Evolutionary conservation across 495 filamentous ascomycete genomes (phyloP), one percentile per base, ranked within the genome.

Genomic region (Aspergillus haitiensis): DNA sequence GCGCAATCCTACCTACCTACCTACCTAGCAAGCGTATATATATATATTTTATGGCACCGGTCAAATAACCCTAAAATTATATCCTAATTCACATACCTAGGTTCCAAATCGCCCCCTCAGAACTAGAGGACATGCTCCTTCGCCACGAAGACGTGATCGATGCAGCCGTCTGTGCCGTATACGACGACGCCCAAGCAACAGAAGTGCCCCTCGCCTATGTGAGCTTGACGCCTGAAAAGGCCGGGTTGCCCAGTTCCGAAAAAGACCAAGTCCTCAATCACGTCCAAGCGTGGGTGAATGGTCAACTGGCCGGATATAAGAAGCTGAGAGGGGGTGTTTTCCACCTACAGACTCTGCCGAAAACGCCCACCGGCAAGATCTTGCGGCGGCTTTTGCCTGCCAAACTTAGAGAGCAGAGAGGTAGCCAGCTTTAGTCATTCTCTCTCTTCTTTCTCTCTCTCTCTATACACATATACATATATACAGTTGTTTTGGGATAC

Each of bases 91-190:
- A 48, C 15, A 37, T 27, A 44, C 55, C 16, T 45, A 62, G 88
- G 18, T 89, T 90, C 71, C 90, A 93, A 70, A 87, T 94, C 15
- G 87, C 89, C 4, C 90, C 90, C 0, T 88, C 90, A 0, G 90
- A 94, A 72, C 77, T 94, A 1, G 91, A 94, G 68, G 84, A 81
- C 4, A 66, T 90, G 3, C 76, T 95, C 11, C 71, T 93, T 3
- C 80, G 84, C 10, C 84, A 93, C 70, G 71, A 75, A 6, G 76
- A 84, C 12, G 77, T 94, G 12, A 77, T 81, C 5, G 90, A 94
- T 62, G 86, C 82, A 0, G 89, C 88, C 11, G 89, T 94, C 1
- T 83, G 89, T 42, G 88, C 88, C 0, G 75, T 91, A 11, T 82
- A 86, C 52, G 77, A 86, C 68, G 72, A 79, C n/a, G 73, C 76